Evolutionary conservation across 1,284 basidiomycete species (phyloP).

Genomic region (Ganoderma lucidum): DNA sequence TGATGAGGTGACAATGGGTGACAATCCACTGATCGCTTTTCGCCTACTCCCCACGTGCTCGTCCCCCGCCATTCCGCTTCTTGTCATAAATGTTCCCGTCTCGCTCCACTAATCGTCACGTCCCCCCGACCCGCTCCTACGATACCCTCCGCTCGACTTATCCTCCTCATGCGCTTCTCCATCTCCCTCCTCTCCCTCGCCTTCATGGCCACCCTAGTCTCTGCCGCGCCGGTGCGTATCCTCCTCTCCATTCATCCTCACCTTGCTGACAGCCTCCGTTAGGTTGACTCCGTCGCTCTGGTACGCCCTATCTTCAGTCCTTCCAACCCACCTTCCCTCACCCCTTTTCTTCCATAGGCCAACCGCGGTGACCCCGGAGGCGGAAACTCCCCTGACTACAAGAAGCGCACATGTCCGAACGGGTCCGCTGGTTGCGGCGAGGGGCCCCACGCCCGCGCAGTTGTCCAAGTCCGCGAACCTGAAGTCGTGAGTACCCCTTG

Average conservation of each 20-base stretch:
- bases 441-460: background rate
- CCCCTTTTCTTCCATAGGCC: conserved; percentile 7
- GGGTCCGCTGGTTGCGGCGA: conserved; percentile 22
- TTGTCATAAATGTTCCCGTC: conserved; percentile 31
- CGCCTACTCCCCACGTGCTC: conserved; percentile 24
- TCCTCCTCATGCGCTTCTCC: conserved; percentile 35
- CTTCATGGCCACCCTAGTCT: conserved; percentile 35
- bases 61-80: conserved; percentile 15
- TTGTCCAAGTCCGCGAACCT: background rate
- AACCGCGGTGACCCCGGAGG: conserved; percentile 10
- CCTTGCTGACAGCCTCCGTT: conserved; percentile 4
- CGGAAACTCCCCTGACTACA: conserved; percentile 9
- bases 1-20: conserved; percentile 32
- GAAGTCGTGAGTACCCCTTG: background rate
- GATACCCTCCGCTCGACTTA: conserved; percentile 1
- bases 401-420: conserved; percentile 22
- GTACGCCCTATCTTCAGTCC: conserved; percentile 16
- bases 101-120: conserved; percentile 21
- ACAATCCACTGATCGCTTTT: conserved; percentile 34
- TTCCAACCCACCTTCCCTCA: background rate
- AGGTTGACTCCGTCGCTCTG: conserved; percentile 23
- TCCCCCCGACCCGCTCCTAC: conserved; percentile 16
- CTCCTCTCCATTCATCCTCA: background rate
- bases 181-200: conserved; percentile 37
- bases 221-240: conserved; percentile 39